Evolutionary conservation across 768 basidiomycete species (phyloP), one percentile per base, ranked within the genome.

Genomic region (Hydnum rufescens): DNA sequence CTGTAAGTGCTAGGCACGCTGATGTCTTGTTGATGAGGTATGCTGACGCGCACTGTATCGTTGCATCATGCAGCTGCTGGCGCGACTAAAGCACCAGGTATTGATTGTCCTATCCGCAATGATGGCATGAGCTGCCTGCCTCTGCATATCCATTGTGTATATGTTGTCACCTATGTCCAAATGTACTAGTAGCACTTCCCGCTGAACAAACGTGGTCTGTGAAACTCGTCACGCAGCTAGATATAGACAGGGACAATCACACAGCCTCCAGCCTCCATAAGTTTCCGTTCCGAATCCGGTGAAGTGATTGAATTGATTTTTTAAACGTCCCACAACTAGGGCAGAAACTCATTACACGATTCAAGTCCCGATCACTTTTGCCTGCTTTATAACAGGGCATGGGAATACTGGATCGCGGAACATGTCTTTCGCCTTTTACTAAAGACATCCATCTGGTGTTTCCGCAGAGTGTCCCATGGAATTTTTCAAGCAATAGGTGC

Each of bases 1-100:
- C 44, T 47, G 44, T 47, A 26, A 47, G 44, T 39, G 36, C 36
- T 39, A 22, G 36, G n/a, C n/a, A n/a, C n/a, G n/a, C n/a, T n/a
- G n/a, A n/a, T n/a, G 22, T 39, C 36, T 39, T 39, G 22, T 22
- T 39, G n/a, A n/a, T 39, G 13, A 39, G 22, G 36, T 13, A 39
- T 39, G 36, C 22, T 22, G 36, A 39, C n/a, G 36, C 1, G 36
- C 22, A 39, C 22, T 39, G 13, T 13, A 22, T 13, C 22, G 13
- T 39, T 39, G 13, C 36, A 22, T 22, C 36, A 13, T 39, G 36
- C 36, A 39, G 36, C 13, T 39, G 36, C 36, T 39, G 36, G 36
- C 36, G 36, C 36, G 36, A 39, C 22, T 39, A 22, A 39, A n/a
- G n/a, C n/a, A n/a, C n/a, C n/a, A n/a, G n/a, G n/a, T n/a, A n/a